A percentile compares a stretch with the other conserved stretches of the same genome.
Conservation (phyloP, 331 rosid species). For the Quercus tomentella region DNA sequence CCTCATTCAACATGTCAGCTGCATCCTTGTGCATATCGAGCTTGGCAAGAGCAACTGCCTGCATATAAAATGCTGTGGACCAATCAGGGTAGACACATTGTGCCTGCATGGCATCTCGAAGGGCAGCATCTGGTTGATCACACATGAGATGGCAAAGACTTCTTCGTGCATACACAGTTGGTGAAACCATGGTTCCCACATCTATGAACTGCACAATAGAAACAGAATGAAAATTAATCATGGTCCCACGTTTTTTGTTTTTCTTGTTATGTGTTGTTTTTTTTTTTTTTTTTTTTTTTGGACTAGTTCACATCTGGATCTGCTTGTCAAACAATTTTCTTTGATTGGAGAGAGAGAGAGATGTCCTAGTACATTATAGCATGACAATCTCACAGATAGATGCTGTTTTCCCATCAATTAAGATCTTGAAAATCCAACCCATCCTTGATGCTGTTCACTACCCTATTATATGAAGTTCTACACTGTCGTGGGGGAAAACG, state of each 20-base stretch:
- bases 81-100: slow-evolving; percentile 70
- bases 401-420: no score
- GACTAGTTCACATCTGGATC: not conserved
- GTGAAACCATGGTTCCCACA: slow-evolving; percentile 66
- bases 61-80: slow-evolving; percentile 83
- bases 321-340: not conserved
- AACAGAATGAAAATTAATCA: not conserved
- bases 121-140: slow-evolving; percentile 73
- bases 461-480: not conserved
- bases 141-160: slow-evolving; percentile 66
- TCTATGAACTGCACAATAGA: slow-evolving; percentile 46
- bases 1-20: slow-evolving; percentile 68
- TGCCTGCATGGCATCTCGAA: slow-evolving; percentile 85
- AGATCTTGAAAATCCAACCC: not conserved
- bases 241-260: no score
- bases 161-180: slow-evolving; percentile 65
- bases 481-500: not conserved
- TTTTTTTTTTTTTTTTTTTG: not conserved
- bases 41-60: slow-evolving; percentile 81
- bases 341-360: not conserved
- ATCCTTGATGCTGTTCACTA: not conserved
- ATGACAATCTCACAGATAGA: no score
- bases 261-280: no score
- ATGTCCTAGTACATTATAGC: no score
- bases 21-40: slow-evolving; percentile 75